These are phyloP conservation scores for Cutaneotrichosporon sp. DNA, from an alignment of 1,284 basidiomycete genomes.

Conservation along the genomic window DNA sequence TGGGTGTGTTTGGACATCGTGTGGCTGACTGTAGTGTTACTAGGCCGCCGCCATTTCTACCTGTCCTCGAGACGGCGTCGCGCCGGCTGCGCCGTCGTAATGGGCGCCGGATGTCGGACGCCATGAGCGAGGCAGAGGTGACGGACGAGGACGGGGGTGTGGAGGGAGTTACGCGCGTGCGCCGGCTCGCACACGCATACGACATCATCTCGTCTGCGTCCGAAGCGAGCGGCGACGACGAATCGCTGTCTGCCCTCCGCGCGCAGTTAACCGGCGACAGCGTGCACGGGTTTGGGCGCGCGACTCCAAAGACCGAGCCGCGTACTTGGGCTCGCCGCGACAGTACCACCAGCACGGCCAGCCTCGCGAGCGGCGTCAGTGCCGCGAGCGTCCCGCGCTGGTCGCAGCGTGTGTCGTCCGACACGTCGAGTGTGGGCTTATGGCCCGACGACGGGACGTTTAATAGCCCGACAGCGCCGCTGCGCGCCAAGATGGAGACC, in stretches of 20 bases:
- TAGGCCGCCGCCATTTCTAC: conserved; percentile 40
- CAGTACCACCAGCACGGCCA: conserved; percentile 2
- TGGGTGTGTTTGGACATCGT: background rate
- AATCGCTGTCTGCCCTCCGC: conserved; percentile 9
- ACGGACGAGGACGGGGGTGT: conserved; percentile 3
- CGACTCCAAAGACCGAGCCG: conserved; percentile 9
- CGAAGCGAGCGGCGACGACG: conserved; percentile 26
- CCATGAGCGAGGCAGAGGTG: conserved; percentile 31
- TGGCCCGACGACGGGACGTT: background rate
- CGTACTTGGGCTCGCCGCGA: conserved; percentile 10
- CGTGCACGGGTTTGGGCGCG: conserved; percentile 17
- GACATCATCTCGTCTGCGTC: conserved; percentile 31
- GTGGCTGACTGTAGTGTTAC: conserved; percentile 10
- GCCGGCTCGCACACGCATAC: conserved; percentile 33
- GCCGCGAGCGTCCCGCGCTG: conserved; percentile 9
- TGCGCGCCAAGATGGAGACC: conserved; percentile 3
- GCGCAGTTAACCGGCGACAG: conserved; percentile 37
- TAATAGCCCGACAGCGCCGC: background rate
- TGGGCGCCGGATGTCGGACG: conserved; percentile 16
- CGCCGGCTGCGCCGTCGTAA: conserved; percentile 31
- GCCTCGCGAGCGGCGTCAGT: conserved; percentile 6
- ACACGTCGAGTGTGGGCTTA: background rate
- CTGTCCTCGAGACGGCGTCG: conserved; percentile 33
- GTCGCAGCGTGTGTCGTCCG: conserved; percentile 3
- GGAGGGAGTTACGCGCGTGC: conserved; percentile 30